Base-by-base conservation (phyloP, 345 rosid species). In the Linum usitatissimum region DNA sequence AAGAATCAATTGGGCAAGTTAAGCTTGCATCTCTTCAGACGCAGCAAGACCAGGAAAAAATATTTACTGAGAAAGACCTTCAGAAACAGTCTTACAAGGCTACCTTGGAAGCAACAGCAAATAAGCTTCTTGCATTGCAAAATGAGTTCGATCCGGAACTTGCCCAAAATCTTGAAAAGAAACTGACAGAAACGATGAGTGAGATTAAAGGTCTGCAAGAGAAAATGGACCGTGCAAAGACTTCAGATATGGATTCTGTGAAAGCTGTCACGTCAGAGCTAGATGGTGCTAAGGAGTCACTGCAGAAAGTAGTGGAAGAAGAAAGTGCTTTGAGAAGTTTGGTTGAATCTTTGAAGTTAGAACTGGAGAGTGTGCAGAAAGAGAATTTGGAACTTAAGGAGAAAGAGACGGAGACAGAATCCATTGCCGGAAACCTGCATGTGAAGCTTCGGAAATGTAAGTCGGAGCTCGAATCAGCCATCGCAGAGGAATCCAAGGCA, bases 331-430 rank as follows among this genome's bases (percentile, higher is more conserved):
- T 89, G 77, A 75, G 70, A 60, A 78, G 63, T 62, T 75, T 79
- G 76, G 72, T 84, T 79, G 91, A 85, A 60, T 79, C 94, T 66
- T 91, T 89, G 31, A 84, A 81, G 78, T 61, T 65, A 71, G 86
- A 89, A 74, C 57, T 92, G 49, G 86, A 84, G 71, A 87, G 72
- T 69, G 86, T 89, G 75, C 89, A 87, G 84, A 77, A 64, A 56
- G 88, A 87, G 70, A 88, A 83, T 63, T 30, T 75, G 23, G 94
- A 84, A 70, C 79, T 83, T 76, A 85, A 76, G 77, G 83, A 81
- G 60, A 84, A 86, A 78, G 97, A 92, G 72, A 81, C 87, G 12
- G 96, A 87, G 77, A 86, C 89, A 6, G 97, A 92, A 71, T 73
- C 91, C 13, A 53, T 83, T 66, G 88, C 91, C 67, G 98, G 91